Conservation (phyloP, 306 rosid genomes). For the Cucumis hystrix region DNA sequence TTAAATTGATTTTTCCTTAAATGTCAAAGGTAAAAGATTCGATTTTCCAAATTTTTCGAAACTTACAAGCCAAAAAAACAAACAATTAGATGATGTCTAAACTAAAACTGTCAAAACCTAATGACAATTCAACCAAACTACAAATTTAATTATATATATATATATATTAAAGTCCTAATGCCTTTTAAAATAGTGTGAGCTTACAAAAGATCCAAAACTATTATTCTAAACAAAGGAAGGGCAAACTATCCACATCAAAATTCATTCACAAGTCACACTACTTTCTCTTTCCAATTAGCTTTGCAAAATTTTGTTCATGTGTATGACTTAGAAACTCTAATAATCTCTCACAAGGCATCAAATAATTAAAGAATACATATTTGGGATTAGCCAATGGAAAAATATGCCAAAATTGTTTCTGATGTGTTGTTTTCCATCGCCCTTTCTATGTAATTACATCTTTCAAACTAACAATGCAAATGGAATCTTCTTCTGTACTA, state of each 20-base stretch:
- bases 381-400: neutral
- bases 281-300: neutral
- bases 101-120: too few species aligned
- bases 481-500: neutral
- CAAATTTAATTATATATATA: too few species aligned
- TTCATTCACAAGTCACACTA: neutral
- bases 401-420: neutral
- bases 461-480: slow-evolving; percentile 28
- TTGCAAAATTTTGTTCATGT: neutral
- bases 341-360: neutral
- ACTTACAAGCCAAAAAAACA: too few species aligned
- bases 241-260: neutral
- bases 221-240: neutral
- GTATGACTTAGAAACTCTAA: neutral
- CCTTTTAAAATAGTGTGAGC: neutral
- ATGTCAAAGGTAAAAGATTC: too few species aligned
- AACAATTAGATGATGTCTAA: too few species aligned
- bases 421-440: neutral
- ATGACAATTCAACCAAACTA: neutral
- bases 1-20: too few species aligned
- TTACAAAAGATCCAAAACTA: neutral
- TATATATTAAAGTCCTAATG: neutral
- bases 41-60: accelerated
- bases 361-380: neutral
- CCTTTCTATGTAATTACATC: slow-evolving; percentile 14